These are phyloP conservation scores for Wickerhamomyces sydowiorum DNA, from an alignment of 805 yeast genomes.

Conservation along the genomic window DNA sequence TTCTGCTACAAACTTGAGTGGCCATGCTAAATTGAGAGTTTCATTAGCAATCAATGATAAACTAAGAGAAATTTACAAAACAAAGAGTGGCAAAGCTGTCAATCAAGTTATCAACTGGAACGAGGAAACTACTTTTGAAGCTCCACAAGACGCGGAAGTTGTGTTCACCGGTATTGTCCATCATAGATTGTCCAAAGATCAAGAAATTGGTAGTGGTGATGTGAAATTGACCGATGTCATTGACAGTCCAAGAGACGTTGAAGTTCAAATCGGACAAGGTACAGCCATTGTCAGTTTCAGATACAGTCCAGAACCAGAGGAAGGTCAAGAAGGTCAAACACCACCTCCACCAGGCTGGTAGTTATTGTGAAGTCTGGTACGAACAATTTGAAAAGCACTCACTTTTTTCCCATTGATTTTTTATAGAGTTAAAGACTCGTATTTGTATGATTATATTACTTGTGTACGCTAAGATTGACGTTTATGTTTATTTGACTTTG, in stretches of 20 bases:
- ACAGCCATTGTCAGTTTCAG: constrained; percentile 36
- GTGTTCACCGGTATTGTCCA: constrained; percentile 57
- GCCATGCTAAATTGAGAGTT: constrained; percentile 47
- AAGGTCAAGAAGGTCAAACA: constrained; percentile 4
- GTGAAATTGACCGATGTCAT: constrained; percentile 45
- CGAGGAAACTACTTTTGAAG: constrained; percentile 63
- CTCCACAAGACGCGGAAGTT: constrained; percentile 54
- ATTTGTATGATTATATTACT: background rate
- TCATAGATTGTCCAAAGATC: constrained; percentile 69
- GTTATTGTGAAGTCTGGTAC: background rate
- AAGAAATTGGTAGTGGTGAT: constrained; percentile 55
- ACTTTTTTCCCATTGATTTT: background rate
- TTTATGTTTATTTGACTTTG: background rate
- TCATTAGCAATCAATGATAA: constrained; percentile 39
- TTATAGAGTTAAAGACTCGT: background rate
- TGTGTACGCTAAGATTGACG: background rate
- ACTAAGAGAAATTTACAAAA: constrained; percentile 55
- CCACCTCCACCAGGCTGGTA: constrained; percentile 19
- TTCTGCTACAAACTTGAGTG: constrained; percentile 38
- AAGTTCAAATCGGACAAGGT: constrained; percentile 34
- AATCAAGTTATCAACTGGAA: constrained; percentile 47
- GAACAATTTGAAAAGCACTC: background rate
- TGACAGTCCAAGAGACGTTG: constrained; percentile 38
- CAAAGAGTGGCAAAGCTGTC: constrained; percentile 49
- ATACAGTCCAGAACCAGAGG: constrained; percentile 23